A percentile compares a stretch with the other conserved stretches of the same genome.
Conservation (phyloP, 1,139 yeast species). For the Nakaseomyces bracarensis region DNA sequence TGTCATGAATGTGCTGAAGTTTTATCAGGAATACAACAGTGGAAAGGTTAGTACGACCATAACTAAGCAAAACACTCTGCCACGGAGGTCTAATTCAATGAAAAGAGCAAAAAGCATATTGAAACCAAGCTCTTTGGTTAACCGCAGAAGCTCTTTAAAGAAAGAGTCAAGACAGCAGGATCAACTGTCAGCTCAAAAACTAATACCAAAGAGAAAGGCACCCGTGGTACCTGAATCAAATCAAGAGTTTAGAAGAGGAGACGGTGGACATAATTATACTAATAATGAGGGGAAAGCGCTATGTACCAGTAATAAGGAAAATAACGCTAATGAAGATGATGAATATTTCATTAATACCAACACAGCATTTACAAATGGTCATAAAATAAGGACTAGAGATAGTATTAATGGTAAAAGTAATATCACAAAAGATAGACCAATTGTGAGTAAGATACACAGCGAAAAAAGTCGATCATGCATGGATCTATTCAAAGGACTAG, state of each 20-base stretch:
- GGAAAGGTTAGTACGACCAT: too few species aligned
- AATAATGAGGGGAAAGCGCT: background rate
- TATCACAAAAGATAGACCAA: background rate
- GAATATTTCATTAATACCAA: conserved; percentile 8
- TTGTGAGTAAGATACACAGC: background rate
- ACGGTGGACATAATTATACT: background rate
- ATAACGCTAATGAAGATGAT: conserved; percentile 7
- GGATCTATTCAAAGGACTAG: background rate
- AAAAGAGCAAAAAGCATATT: conserved; percentile 2
- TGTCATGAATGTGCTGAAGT: conserved; percentile 85
- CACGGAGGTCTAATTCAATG: background rate
- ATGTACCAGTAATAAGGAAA: background rate
- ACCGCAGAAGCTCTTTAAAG: conserved; percentile 1
- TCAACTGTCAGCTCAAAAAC: background rate
- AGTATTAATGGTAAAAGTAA: conserved; percentile 8
- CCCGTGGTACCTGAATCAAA: background rate
- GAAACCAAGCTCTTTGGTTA: conserved; percentile 3
- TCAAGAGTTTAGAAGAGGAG: background rate
- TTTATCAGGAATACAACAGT: conserved; percentile 44
- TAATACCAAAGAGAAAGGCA: background rate
- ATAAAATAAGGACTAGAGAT: background rate
- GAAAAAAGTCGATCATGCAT: background rate
- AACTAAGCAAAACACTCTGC: too few species aligned
- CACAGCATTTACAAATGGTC: conserved; percentile 1
- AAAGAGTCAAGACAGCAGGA: background rate